A percentile compares a stretch with the other conserved stretches of the same genome.
Conservation (phyloP, 75 land plant genomes). For the Azolla pinnata region DNA sequence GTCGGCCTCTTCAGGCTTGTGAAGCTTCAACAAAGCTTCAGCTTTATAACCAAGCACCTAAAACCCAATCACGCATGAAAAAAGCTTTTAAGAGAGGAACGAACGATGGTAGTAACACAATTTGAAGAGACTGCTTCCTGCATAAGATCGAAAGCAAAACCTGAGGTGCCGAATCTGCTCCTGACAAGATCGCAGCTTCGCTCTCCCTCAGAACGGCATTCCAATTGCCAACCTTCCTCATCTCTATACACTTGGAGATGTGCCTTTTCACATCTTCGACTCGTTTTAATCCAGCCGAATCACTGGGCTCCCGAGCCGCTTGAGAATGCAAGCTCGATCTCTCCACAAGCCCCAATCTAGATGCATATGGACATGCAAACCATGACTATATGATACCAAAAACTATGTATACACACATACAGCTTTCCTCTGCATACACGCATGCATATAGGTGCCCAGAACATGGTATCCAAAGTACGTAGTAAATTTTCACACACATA, state of each 20-base stretch:
- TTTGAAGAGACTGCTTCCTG: no score
- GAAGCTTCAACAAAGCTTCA: constrained; percentile 75
- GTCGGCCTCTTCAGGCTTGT: constrained; percentile 63
- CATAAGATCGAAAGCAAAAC: constrained; percentile 9
- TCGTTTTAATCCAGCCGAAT: constrained; percentile 15
- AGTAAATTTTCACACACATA: not conserved
- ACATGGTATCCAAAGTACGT: not conserved
- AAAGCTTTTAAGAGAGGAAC: no score
- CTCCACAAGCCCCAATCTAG: constrained; percentile 32
- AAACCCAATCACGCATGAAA: no score
- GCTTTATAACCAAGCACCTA: constrained; percentile 62
- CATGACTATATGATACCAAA: constrained; percentile 1
- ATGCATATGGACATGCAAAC: no score
- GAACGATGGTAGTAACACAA: no score
- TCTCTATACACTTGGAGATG: constrained; percentile 23
- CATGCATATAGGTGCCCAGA: not conserved
- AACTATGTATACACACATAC: not conserved
- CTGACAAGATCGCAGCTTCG: constrained; percentile 42
- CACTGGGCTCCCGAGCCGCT: constrained; percentile 19
- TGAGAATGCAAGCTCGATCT: constrained; percentile 27
- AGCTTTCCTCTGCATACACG: not conserved
- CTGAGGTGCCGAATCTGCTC: constrained; percentile 42
- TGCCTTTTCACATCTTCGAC: constrained; percentile 21
- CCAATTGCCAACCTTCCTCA: constrained; percentile 30
- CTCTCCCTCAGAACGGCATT: constrained; percentile 32